Base-by-base conservation (phyloP, 352 stramenopile species). In the Pythium dissotocum region DNA sequence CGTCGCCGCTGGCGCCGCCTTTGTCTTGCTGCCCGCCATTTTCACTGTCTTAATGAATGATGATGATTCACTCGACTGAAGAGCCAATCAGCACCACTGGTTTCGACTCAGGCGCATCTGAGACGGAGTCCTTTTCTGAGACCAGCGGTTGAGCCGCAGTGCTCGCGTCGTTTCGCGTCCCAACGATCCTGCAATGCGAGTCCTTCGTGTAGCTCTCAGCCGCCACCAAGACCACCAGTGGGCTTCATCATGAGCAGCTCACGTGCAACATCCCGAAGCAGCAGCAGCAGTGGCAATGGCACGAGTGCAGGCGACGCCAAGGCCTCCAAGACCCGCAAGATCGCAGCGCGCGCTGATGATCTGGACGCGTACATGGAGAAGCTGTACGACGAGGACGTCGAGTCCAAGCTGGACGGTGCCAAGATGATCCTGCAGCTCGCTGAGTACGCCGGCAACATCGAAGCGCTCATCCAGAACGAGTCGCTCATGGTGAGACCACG, bases 361-460 rank as follows among this genome's bases (percentile, higher is more conserved):
- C 77, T 98, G 24, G 93, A 98, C 70, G 67, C 94, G 40, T 98
- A 98, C 78, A 94, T 98, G 72, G 93, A 98, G 72, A 88, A 96
- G 46, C 79, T 98, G 10, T 98, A 98, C 74, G 93, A 98, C 61
- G 93, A 96, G 51, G 80, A 90, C 63, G 78, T 93, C 63, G 84
- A 95, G 73, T 90, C 85, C 52, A 94, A 93, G 38, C 71, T 91
- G 58, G 86, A 94, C 9, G 93, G 93, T 7, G 94, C 92, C 49
- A 95, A 88, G 58, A 94, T 96, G 78, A 98, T 98, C 58, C 70
- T 98, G 53, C 81, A 97, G 44, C 76, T 99, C 9, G 94, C 94
- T 7, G 78, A 93, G 63, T 89, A 95, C 62, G 88, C 93, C 0
- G 88, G 80, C 28, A 97, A 97, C 67, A 91, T 98, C 32, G 93